Evolutionary conservation across 1,284 basidiomycete species (phyloP).

Genomic region (Boletus subluridellus): DNA sequence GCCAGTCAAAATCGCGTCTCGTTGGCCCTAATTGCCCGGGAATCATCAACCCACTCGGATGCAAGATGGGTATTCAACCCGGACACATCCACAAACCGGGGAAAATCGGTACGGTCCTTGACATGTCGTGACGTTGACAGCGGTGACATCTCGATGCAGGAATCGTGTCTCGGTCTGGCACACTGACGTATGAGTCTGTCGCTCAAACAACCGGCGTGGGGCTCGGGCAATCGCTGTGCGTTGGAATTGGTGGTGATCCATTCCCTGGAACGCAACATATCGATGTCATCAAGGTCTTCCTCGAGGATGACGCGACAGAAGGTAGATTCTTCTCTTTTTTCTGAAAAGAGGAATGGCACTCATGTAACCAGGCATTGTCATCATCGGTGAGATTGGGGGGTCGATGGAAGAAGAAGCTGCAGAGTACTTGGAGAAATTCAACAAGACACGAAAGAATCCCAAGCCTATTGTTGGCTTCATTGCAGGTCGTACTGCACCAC

Average conservation of each 20-base stretch:
- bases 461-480: conserved; percentile 99
- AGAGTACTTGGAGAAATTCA: conserved; percentile 90
- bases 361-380: conserved; percentile 72
- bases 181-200: conserved; percentile 90
- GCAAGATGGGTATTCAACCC: conserved; percentile 99
- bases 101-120: conserved; percentile 68
- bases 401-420: conserved; percentile 99
- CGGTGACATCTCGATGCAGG: conserved; percentile 44
- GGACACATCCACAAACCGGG: conserved; percentile 97
- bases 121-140: not conserved
- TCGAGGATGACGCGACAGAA: conserved; percentile 90
- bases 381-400: conserved; percentile 99
- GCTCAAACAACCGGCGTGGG: conserved; percentile 94
- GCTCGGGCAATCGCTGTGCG: conserved; percentile 93
- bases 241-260: conserved; percentile 98
- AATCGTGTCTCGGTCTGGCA: conserved; percentile 96
- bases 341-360: conserved; percentile 1
- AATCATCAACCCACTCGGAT: conserved; percentile 94
- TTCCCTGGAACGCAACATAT: conserved; percentile 97
- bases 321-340: conserved; percentile 45
- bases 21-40: conserved; percentile 98
- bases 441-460: conserved; percentile 82
- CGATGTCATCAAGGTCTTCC: conserved; percentile 95
- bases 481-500: conserved; percentile 95
- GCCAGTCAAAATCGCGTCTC: conserved; percentile 92